phyloP scores from a whole-genome alignment of 305 asterid genomes.

The Rubia peregrina region DNA sequence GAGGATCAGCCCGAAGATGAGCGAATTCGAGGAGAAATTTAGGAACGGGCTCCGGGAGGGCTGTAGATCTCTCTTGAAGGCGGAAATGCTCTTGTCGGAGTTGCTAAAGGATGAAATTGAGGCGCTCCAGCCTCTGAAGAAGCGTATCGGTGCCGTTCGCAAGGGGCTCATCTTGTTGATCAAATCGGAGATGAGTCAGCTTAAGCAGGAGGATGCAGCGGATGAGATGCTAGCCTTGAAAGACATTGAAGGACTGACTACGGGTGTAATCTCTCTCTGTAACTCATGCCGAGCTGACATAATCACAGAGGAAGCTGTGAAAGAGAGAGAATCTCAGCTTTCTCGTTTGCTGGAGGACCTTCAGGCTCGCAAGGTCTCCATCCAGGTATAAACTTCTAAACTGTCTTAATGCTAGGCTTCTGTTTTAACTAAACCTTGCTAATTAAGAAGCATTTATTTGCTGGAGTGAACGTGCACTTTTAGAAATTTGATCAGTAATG shows the following conservation, averaged over 20 bases:
- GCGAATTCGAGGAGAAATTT: neutral
- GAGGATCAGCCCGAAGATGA: neutral
- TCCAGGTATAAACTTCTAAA: no score
- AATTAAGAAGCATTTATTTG: no score
- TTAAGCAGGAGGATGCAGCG: neutral
- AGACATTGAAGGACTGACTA: neutral
- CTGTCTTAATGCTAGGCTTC: no score
- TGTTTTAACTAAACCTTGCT: no score
- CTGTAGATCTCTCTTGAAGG: conserved; percentile 3
- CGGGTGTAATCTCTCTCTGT: neutral
- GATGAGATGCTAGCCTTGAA: neutral
- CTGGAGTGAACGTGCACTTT: no score
- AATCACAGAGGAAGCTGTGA: neutral
- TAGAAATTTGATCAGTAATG: no score
- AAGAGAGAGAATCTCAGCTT: neutral
- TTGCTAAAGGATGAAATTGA: neutral
- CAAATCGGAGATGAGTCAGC: neutral
- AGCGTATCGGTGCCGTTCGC: conserved; percentile 9
- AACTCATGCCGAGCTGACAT: neutral
- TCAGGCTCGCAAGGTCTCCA: neutral
- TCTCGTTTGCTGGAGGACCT: neutral
- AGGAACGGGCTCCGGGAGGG: neutral
- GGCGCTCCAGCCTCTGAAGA: conserved; percentile 3
- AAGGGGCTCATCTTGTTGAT: conserved; percentile 5
- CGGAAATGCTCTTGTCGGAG: neutral